A percentile compares a stretch with the other conserved stretches of the same genome.
Conservation (phyloP, 495 filamentous ascomycete genomes). For the Patellaria atrata region DNA sequence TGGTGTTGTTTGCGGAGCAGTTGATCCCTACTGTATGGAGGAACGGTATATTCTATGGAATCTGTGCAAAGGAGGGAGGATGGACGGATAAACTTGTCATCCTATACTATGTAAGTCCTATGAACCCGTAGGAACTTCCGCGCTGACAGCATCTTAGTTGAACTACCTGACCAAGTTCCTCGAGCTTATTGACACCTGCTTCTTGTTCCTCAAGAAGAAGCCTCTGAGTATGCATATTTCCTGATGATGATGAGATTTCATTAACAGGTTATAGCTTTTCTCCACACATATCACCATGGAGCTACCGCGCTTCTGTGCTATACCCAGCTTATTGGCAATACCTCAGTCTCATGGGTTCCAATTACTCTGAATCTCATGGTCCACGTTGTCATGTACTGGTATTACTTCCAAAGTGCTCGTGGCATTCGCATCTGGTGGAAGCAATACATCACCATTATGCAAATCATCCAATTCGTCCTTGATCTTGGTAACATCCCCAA, state of each 20-base stretch:
- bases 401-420: constrained; percentile 74
- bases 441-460: constrained; percentile 76
- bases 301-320: constrained; percentile 77
- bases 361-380: constrained; percentile 67
- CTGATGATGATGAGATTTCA: not conserved
- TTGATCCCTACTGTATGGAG: constrained; percentile 52
- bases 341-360: constrained; percentile 64
- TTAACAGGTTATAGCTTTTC: constrained; percentile 46
- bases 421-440: constrained; percentile 82
- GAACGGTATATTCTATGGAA: constrained; percentile 55
- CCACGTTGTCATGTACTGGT: constrained; percentile 58
- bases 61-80: constrained; percentile 56
- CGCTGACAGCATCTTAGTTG: constrained; percentile 35
- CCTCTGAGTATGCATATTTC: constrained; percentile 46
- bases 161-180: constrained; percentile 79
- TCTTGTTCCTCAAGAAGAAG: constrained; percentile 80
- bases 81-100: constrained; percentile 65
- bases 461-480: constrained; percentile 71
- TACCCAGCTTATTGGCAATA: constrained; percentile 65
- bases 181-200: constrained; percentile 66
- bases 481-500: constrained; percentile 48
- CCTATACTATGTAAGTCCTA: constrained; percentile 57
- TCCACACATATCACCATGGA: constrained; percentile 78
- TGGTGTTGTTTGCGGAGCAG: constrained; percentile 61
- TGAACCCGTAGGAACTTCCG: not conserved